These are phyloP conservation scores for Mortierella sp. DNA, from an alignment of 371 early-diverging fungal genomes.

Conservation along the genomic window DNA sequence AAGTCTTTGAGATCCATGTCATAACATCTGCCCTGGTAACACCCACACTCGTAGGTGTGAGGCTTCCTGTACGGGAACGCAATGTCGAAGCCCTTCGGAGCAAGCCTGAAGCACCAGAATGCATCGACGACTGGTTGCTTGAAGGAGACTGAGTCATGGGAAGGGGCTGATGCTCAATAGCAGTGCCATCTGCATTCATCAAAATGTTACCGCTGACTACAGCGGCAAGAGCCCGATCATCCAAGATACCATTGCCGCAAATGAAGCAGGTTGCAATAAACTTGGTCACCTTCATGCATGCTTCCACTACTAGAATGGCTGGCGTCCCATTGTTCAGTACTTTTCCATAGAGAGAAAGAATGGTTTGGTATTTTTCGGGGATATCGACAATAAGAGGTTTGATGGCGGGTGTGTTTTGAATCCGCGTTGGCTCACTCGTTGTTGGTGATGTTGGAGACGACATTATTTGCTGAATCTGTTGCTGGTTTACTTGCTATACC, in stretches of 20 bases:
- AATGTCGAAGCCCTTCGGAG: slow-evolving; percentile 41
- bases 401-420: slow-evolving; percentile 32
- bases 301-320: slow-evolving; percentile 54
- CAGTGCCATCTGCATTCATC: slow-evolving; percentile 23
- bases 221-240: slow-evolving; percentile 42
- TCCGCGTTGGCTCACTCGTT: slow-evolving; percentile 34
- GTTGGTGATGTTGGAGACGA: slow-evolving; percentile 56
- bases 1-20: slow-evolving; percentile 42
- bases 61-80: slow-evolving; percentile 36
- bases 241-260: slow-evolving; percentile 45
- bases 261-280: slow-evolving; percentile 55
- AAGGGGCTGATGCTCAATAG: slow-evolving; percentile 10
- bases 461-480: slow-evolving; percentile 39
- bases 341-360: slow-evolving; percentile 59
- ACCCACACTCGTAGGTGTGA: slow-evolving; percentile 21
- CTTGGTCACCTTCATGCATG: slow-evolving; percentile 61
- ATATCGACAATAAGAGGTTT: slow-evolving; percentile 59
- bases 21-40: slow-evolving; percentile 45
- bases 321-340: slow-evolving; percentile 52
- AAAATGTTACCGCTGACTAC: slow-evolving; percentile 46
- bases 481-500: slow-evolving; percentile 37
- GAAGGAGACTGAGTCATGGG: slow-evolving; percentile 33
- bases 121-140: slow-evolving; percentile 22
- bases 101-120: slow-evolving; percentile 24
- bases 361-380: slow-evolving; percentile 58